A percentile compares a stretch with the other conserved stretches of the same genome.
phyloP scores from a whole-genome alignment of 495 filamentous ascomycete genomes.

The Penicillium parvum region DNA sequence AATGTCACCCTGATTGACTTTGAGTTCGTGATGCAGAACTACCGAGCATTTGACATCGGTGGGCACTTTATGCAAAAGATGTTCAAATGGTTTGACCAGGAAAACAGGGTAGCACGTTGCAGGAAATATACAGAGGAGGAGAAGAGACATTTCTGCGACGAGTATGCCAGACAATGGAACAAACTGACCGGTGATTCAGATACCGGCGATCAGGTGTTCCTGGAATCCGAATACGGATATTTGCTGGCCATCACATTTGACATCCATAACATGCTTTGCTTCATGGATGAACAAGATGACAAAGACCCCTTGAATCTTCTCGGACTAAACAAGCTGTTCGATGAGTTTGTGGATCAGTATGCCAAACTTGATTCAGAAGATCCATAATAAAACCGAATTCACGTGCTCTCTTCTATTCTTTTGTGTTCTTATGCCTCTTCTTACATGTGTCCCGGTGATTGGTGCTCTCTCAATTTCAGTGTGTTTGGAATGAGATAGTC shows the following conservation, averaged over 20 bases:
- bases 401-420: no score
- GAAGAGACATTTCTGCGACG: conserved; percentile 29
- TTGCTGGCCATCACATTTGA: conserved; percentile 31
- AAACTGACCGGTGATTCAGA: conserved; percentile 24
- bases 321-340: conserved; percentile 26
- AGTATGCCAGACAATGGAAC: conserved; percentile 27
- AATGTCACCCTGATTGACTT: conserved; percentile 28
- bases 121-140: conserved; percentile 27
- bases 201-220: conserved; percentile 24
- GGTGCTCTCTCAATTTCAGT: no score
- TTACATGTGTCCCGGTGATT: no score
- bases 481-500: no score
- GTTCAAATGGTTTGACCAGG: conserved; percentile 33
- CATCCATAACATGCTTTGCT: conserved; percentile 32
- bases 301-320: conserved; percentile 25
- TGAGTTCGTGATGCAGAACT: conserved; percentile 30
- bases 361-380: conserved; percentile 9
- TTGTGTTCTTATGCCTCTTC: no score
- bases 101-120: conserved; percentile 26
- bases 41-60: conserved; percentile 31
- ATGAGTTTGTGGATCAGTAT: conserved; percentile 26
- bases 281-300: conserved; percentile 20
- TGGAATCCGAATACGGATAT: conserved; percentile 27
- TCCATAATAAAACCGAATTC: no score
- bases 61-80: conserved; percentile 36